Evolutionary conservation across 768 basidiomycete genomes (phyloP), one percentile per base, ranked within the genome.

Genomic region (Panellus pusillus): DNA sequence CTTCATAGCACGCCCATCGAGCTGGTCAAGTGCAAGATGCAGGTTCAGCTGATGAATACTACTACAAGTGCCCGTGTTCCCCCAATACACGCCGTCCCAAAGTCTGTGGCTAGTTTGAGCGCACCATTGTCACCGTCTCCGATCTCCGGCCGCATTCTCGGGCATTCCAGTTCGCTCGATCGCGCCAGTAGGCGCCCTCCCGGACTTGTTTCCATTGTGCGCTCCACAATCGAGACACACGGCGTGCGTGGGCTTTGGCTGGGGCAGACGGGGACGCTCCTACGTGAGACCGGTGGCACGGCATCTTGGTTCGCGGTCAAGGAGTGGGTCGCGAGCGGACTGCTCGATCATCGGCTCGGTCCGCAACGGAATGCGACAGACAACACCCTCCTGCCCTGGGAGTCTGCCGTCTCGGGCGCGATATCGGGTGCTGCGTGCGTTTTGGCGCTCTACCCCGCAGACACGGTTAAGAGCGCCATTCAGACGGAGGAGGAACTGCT

Each of bases 1-100:
- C 57, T 18, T 37, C 43, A 20, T 63, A 93, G 91, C 27, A 97
- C 94, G 0, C 95, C 95, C 1, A 87, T 98, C 52, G 95, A 97
- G 64, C 86, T 97, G 44, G 83, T 98, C 54, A 97, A 98, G 72
- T 97, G 93, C 74, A 92, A 93, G 69, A 96, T 98, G 93, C 95
- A 97, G 69, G 95, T 97, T 2, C 93, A 96, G 66, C 87, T 92
- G 82, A 82, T 96, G 68, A 71, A 58, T 41, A 57, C 52, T 0
- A 29, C 61, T 29, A 57, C 59, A 9, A 53, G 42, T 27, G 57
- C 59, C 19, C 52, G 48, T 37, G 46, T 50, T 20, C 55, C 62
- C 20, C 56, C 54, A 38, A 55, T 50, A 24, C 55, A 57, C 45
- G 18, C 40, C 50, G 20, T 51, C 4, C 43, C 58, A 57, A 11